Base-by-base conservation (phyloP, 2,329 filamentous ascomycete species). In the Cordyceps sp. region DNA sequence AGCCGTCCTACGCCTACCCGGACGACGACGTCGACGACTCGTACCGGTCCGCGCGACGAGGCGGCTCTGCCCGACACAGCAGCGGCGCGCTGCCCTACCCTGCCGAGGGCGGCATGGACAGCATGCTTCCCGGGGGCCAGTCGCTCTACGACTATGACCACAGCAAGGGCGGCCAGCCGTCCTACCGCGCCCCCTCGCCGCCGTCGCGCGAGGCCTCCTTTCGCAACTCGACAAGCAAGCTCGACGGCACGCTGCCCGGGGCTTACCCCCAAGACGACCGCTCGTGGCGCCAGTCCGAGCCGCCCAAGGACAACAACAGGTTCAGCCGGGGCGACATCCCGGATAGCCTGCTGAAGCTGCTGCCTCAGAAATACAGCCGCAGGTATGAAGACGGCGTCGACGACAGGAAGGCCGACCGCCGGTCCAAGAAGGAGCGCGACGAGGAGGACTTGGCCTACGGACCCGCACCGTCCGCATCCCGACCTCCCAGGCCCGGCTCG, bases 371-470 rank as follows among this genome's bases (percentile, higher is more conserved):
- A 42, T 66, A 68, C 39, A 55, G 54, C 42, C 50, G 52, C 32
- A 47, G 52, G 35, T 51, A 54, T 37, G 41, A 40, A 10, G 41
- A 46, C 28, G 43, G 37, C 4, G 31, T 37, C 21, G 29, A 33
- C 10, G 42, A 33, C 17, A 36, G 39, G 6, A 53, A 50, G 33
- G 42, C 45, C 35, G 42, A 46, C 18, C 33, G 38, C 9, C 37
- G 38, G 7, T 13, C 26, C 16, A 44, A 42, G 26, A 41, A 42
- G 22, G 44, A 46, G 16, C 40, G 40, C 4, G 45, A 47, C 36
- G 59, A 64, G 20, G 61, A 65, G 4, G 59, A 66, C 35, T 49
- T 71, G 9, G 64, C 64, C 4, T 72, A 72, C 37, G 67, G 67
- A 20, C 46, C 47, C 18, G 45, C 45, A 12, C 37, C 50, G 3